These are phyloP conservation scores for Rosa chinensis DNA, from an alignment of 306 rosid genomes.

Conservation along the genomic window DNA sequence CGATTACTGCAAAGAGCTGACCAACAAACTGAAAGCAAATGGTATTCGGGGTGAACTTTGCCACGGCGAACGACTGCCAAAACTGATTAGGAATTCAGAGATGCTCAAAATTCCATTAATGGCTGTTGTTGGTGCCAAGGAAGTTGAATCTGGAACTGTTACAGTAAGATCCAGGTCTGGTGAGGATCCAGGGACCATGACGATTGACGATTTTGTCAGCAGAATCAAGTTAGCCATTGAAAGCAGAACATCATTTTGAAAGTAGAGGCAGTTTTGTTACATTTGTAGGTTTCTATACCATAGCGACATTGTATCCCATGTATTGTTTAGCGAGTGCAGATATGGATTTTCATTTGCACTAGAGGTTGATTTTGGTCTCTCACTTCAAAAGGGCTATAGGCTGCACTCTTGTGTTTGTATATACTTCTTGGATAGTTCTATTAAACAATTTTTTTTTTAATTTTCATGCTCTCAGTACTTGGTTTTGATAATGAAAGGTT, in stretches of 20 bases:
- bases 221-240: slow-evolving; percentile 58
- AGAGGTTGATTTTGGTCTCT: not conserved
- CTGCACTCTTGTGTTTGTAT: slow-evolving; percentile 14
- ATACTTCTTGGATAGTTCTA: not conserved
- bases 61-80: slow-evolving; percentile 89
- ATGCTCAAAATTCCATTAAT: slow-evolving; percentile 85
- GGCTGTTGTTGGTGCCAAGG: slow-evolving; percentile 95
- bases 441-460: not conserved
- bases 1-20: slow-evolving; percentile 68
- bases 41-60: slow-evolving; percentile 78
- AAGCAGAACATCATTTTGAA: slow-evolving; percentile 52
- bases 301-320: not conserved
- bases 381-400: not conserved
- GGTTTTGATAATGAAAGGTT: not conserved
- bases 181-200: slow-evolving; percentile 81
- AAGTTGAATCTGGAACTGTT: slow-evolving; percentile 68
- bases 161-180: slow-evolving; percentile 86
- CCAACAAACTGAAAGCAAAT: slow-evolving; percentile 53
- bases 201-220: slow-evolving; percentile 68
- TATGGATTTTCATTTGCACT: not conserved
- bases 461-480: not conserved
- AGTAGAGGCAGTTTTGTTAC: slow-evolving; percentile 5
- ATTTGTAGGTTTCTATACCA: slow-evolving; percentile 1
- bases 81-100: slow-evolving; percentile 94
- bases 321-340: not conserved